Base-by-base conservation (phyloP, 2,329 filamentous ascomycete species). In the Claviceps spartinae region DNA sequence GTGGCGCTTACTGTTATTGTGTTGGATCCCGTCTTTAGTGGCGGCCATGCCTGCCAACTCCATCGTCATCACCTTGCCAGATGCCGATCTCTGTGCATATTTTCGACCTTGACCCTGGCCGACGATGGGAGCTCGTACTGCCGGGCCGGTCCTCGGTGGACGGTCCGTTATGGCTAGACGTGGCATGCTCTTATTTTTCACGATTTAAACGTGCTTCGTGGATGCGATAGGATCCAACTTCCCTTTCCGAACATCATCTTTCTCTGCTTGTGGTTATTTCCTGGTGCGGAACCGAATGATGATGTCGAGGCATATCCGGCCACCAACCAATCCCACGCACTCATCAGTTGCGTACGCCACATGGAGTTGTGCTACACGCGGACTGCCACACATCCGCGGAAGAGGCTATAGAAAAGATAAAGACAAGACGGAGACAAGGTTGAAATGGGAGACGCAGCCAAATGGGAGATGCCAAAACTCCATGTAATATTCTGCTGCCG, bases 1-100 rank as follows among this genome's bases (percentile, higher is more conserved):
- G 46, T 54, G 36, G 65, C 66, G 63, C 66, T 11, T 20, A 66
- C 69, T 63, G 68, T 66, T 65, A 56, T 65, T 63, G 62, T 66
- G 60, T 62, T 60, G 54, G 48, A 34, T 49, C 20, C 44, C 46
- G 47, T 46, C 48, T 43, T 20, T 48, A 46, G 47, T 36, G 34
- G 34, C 44, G 41, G 13, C 9, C 40, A 48, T 47, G 47, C 41
- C 22, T 26, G 43, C 38, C 51, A 51, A 14, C 51, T 45, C 40
- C 45, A 34, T 24, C 26, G n/a, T 43, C 42, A 44, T 34, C 24
- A 18, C 49, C 22, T 36, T 24, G 26, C 49, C 37, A 30, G 14
- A 40, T 30, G 16, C 30, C 34, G 42, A 46, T 44, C 14, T 50
- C 48, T 44, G 41, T 24, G 48, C 30, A 50, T 26, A 38, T 20